Percentiles rank a stretch among this genome's conserved stretches.
Evolutionary conservation across 257 asterid genomes (phyloP).

Genomic region (Ajuga chamaepitys): DNA sequence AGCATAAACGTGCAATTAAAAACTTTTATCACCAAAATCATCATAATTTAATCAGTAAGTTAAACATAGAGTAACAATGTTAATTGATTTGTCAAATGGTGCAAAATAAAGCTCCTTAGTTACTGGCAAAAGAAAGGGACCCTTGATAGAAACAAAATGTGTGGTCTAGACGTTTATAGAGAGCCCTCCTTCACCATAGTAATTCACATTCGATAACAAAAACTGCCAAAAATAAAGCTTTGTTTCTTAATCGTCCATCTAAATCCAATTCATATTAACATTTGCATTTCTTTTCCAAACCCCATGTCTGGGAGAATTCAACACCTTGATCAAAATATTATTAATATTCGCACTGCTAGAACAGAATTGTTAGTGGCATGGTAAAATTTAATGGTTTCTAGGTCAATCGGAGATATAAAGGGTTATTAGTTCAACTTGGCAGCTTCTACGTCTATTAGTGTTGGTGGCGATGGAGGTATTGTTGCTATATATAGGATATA

Average conservation of each 20-base stretch:
- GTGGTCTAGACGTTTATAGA: constrained; percentile 49
- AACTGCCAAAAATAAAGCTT: constrained; percentile 76
- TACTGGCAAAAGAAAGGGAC: constrained; percentile 96
- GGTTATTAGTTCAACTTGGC: constrained; percentile 30
- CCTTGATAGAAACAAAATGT: constrained; percentile 69
- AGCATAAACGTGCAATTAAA: too few relatives aligned
- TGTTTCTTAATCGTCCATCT: constrained; percentile 49
- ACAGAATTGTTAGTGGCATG: neutral
- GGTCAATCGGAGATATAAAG: constrained; percentile 45
- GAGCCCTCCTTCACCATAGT: constrained; percentile 68
- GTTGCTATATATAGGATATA: constrained; percentile 27
- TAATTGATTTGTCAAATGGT: too few relatives aligned
- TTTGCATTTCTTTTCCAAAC: too few relatives aligned
- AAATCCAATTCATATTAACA: too few relatives aligned
- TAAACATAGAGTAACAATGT: too few relatives aligned
- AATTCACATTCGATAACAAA: constrained; percentile 69
- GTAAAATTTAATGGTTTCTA: neutral
- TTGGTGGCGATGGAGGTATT: constrained; percentile 4
- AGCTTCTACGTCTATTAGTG: neutral
- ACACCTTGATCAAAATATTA: constrained; percentile 9
- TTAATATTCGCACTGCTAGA: neutral
- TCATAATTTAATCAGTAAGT: too few relatives aligned
- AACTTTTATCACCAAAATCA: too few relatives aligned
- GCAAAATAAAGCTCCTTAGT: neutral
- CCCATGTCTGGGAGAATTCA: constrained; percentile 39